These are phyloP conservation scores for Diaporthe citrichinensis DNA, from an alignment of 2,329 filamentous ascomycete genomes.

Conservation along the genomic window DNA sequence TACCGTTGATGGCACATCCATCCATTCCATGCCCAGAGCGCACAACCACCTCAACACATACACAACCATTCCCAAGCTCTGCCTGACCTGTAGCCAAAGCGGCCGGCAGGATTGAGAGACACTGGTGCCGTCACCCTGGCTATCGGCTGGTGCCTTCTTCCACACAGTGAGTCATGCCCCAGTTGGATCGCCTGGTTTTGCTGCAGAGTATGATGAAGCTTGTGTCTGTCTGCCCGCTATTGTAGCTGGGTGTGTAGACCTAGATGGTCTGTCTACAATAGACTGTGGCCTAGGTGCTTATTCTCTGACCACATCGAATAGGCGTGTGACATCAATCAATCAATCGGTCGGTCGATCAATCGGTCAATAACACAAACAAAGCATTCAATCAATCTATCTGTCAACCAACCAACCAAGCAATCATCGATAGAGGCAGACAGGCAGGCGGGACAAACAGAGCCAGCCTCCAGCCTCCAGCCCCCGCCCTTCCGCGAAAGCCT, in stretches of 20 bases:
- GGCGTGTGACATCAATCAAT: constrained; percentile 7
- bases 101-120: neutral
- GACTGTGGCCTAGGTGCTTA: neutral
- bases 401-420: neutral
- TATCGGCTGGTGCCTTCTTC: neutral
- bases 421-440: neutral
- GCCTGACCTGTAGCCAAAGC: neutral
- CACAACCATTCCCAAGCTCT: neutral
- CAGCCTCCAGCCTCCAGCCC: constrained; percentile 11
- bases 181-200: constrained; percentile 2
- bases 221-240: neutral
- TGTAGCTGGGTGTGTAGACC: neutral
- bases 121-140: constrained; percentile 3
- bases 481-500: neutral
- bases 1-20: neutral
- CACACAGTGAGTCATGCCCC: constrained; percentile 29
- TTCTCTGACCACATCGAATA: constrained; percentile 4
- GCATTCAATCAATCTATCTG: neutral
- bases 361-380: too few species aligned
- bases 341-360: neutral
- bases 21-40: neutral
- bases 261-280: neutral
- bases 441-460: neutral
- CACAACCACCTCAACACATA: constrained; percentile 14
- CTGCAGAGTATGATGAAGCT: neutral